Base-by-base conservation (phyloP, 2,329 filamentous ascomycete genomes). In the Aspergillus sp. region DNA sequence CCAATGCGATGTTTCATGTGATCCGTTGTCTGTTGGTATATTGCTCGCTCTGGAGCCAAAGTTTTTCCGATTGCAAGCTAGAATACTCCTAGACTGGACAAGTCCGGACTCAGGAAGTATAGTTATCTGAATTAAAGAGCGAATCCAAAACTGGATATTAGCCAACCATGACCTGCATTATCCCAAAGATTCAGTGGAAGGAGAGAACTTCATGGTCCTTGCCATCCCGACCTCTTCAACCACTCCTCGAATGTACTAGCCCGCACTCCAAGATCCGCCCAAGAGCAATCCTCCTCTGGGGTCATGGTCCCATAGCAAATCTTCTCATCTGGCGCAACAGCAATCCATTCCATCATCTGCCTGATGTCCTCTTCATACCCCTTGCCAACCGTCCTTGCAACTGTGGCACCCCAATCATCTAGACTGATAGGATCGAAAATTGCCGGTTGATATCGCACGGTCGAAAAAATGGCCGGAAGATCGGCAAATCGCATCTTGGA, bases 301-400 rank as follows among this genome's bases (percentile, higher is more conserved):
- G 56, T 49, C 25, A 64, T 54, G n/a, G 66, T 56, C 10, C 66
- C 64, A 54, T 68, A 67, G 42, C 63, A 66, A 49, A 62, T 61
- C 52, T 60, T 67, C 8, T 67, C 63, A 2, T 51, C 48, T 2
- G 66, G 65, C 25, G 62, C 58, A 39, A 62, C 55, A 19, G 60
- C 55, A 58, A 58, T 50, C 66, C 66, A 67, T 57, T 67, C 49
- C 66, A 68, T 68, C 66, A 68, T 68, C 48, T 67, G 57, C 32
- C 17, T 57, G 36, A 59, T 58, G 52, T 68, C 65, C 49, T 56
- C 38, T 38, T 58, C 47, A 51, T 59, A 68, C 3, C 57, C 66
- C 3, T 48, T 50, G 1, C 65, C 65, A 13, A 63, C 60, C 3
- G 50, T 17, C 11, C 38, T 11, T 42, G 61, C 44, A 3, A 42